Evolutionary conservation across 148 eudicot genomes (phyloP).

Genomic region (Linanthus parryae): DNA sequence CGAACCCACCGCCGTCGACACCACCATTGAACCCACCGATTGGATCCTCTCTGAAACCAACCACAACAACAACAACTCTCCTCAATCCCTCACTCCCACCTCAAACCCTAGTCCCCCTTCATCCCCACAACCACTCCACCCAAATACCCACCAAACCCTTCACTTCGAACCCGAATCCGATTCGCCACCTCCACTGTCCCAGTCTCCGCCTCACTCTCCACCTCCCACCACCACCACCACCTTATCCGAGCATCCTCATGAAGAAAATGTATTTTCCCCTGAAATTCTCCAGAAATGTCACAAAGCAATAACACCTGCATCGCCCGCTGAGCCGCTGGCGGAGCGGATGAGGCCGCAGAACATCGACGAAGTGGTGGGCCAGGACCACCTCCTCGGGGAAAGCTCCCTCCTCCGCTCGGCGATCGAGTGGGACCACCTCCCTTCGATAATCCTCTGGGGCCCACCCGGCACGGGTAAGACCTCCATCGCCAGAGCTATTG

Average conservation of each 20-base stretch:
- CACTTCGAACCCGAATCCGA: background rate
- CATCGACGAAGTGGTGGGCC: constrained; percentile 61
- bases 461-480: constrained; percentile 98
- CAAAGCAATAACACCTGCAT: background rate
- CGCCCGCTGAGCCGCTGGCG: constrained; percentile 16
- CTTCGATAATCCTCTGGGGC: constrained; percentile 81
- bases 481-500: constrained; percentile 69
- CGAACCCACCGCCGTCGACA: constrained; percentile 1
- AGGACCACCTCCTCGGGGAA: constrained; percentile 58
- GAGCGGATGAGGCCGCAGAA: constrained; percentile 76
- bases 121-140: background rate
- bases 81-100: constrained; percentile 4
- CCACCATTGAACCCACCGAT: background rate
- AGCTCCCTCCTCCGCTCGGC: constrained; percentile 51
- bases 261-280: background rate
- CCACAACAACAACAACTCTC: background rate
- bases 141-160: background rate
- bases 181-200: too few relatives aligned
- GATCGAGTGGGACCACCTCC: constrained; percentile 39
- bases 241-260: background rate
- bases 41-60: constrained; percentile 6
- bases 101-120: constrained; percentile 1
- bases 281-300: background rate
- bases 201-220: too few relatives aligned
- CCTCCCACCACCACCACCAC: too few relatives aligned